Conservation (phyloP, 2,329 filamentous ascomycete genomes). For the Talaromyces sp. region DNA sequence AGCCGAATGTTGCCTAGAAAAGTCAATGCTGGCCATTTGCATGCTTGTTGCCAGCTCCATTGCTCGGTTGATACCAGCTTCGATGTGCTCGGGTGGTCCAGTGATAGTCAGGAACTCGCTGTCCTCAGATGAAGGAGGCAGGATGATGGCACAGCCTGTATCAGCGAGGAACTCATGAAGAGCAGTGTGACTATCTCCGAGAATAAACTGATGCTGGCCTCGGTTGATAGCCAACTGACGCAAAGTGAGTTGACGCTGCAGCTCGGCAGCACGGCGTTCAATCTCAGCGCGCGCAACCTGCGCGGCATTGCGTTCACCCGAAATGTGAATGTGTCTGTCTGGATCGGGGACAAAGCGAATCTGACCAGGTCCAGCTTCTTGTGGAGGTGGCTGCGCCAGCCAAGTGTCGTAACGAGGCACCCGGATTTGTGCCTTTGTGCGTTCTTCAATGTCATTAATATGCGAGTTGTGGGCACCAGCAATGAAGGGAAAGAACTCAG, state of each 20-base stretch:
- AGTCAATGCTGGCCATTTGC: slow-evolving; percentile 76
- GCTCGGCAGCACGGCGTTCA: slow-evolving; percentile 69
- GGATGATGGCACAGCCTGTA: slow-evolving; percentile 82
- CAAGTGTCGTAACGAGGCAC: slow-evolving; percentile 78
- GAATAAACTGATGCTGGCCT: slow-evolving; percentile 89
- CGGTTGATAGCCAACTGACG: slow-evolving; percentile 78
- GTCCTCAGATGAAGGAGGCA: slow-evolving; percentile 70
- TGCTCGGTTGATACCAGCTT: slow-evolving; percentile 71
- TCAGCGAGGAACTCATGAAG: slow-evolving; percentile 82
- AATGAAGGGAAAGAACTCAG: slow-evolving; percentile 94
- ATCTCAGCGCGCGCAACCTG: slow-evolving; percentile 75
- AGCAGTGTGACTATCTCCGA: slow-evolving; percentile 74
- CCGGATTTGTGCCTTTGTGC: slow-evolving; percentile 71
- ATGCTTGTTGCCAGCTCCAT: slow-evolving; percentile 86
- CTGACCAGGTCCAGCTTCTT: slow-evolving; percentile 57
- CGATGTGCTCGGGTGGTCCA: slow-evolving; percentile 68
- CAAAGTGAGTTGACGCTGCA: slow-evolving; percentile 69
- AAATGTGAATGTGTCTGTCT: slow-evolving; percentile 75
- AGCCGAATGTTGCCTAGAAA: slow-evolving; percentile 72
- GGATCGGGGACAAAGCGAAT: slow-evolving; percentile 66
- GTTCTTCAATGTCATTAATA: slow-evolving; percentile 63
- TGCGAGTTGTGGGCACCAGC: slow-evolving; percentile 69
- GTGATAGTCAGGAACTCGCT: slow-evolving; percentile 81
- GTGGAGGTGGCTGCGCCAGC: slow-evolving; percentile 61
- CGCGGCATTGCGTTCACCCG: slow-evolving; percentile 77